A percentile compares a stretch with the other conserved stretches of the same genome.
These are phyloP conservation scores for Tulasnella sp. DNA, from an alignment of 768 basidiomycete species.

Conservation along the genomic window DNA sequence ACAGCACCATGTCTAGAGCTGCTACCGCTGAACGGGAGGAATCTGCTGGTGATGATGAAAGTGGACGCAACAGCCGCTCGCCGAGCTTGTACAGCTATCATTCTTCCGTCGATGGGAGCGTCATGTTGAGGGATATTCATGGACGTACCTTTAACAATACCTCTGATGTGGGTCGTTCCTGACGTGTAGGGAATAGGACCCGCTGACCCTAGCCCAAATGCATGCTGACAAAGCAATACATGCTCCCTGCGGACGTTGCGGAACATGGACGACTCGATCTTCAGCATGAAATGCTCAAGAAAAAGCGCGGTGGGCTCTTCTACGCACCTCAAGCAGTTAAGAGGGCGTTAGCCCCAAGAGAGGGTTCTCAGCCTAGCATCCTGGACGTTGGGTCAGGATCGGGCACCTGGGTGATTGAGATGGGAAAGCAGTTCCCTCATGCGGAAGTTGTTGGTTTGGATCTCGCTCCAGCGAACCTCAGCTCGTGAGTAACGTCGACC, in stretches of 20 bases:
- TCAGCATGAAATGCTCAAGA: constrained; percentile 44
- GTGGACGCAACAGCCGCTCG: not conserved
- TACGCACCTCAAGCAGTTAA: constrained; percentile 39
- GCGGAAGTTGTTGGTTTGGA: not conserved
- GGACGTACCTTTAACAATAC: not conserved
- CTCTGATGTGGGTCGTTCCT: not conserved
- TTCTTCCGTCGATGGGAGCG: not conserved
- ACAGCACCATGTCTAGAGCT: not conserved
- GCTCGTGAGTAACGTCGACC: not conserved
- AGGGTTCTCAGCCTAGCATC: not conserved
- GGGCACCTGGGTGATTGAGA: constrained; percentile 16
- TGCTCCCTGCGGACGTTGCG: constrained; percentile 31
- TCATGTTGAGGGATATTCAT: not conserved
- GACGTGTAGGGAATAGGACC: too few relatives aligned
- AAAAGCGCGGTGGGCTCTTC: constrained; percentile 40
- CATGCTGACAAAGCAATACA: too few relatives aligned
- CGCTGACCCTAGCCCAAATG: too few relatives aligned
- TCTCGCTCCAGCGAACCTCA: constrained; percentile 15
- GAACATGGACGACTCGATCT: constrained; percentile 45
- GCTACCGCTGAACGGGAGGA: not conserved
- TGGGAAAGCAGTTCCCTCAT: constrained; percentile 13
- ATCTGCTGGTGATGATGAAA: not conserved
- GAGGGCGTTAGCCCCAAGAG: not conserved
- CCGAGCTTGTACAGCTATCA: not conserved
- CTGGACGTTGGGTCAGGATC: constrained; percentile 20